Evolutionary conservation across 108 stramenopile genomes (phyloP).

Genomic region (Aurantiochytrium sp.): DNA sequence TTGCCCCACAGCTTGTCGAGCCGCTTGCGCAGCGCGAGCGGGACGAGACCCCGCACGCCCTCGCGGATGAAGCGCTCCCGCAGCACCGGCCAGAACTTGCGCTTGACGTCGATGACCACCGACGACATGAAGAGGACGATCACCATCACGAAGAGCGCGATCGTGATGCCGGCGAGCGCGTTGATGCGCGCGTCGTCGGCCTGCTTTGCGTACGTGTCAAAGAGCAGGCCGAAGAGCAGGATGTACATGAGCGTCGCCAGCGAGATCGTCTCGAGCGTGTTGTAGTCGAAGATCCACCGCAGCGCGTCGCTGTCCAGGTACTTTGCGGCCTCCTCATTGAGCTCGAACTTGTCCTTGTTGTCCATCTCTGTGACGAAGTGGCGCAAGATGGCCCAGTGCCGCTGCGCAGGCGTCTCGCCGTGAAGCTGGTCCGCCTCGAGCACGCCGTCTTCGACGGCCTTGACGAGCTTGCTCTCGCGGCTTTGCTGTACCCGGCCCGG

Average conservation of each 20-base stretch:
- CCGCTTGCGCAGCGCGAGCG: background rate
- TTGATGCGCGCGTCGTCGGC: background rate
- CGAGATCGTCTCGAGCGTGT: constrained; percentile 1
- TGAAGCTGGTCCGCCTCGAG: background rate
- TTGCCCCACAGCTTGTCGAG: background rate
- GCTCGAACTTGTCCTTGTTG: constrained; percentile 25
- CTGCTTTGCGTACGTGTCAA: background rate
- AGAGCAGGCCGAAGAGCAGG: background rate
- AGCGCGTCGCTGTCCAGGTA: background rate
- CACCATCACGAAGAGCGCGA: background rate
- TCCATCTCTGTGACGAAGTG: background rate
- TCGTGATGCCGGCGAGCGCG: background rate
- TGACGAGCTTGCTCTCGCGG: background rate
- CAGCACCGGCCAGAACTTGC: constrained; percentile 20
- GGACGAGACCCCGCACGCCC: background rate
- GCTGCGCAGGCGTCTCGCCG: background rate
- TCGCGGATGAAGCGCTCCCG: background rate
- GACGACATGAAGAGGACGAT: constrained; percentile 13
- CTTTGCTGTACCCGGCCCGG: background rate
- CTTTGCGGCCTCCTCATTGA: constrained; percentile 15
- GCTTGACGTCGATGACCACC: constrained; percentile 18
- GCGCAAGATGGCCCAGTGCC: background rate
- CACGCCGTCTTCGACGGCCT: background rate
- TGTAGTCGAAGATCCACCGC: constrained; percentile 24
- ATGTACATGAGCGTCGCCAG: constrained; percentile 24